Conservation (phyloP, 1,284 basidiomycete genomes). For the Takashimella koratensis region DNA sequence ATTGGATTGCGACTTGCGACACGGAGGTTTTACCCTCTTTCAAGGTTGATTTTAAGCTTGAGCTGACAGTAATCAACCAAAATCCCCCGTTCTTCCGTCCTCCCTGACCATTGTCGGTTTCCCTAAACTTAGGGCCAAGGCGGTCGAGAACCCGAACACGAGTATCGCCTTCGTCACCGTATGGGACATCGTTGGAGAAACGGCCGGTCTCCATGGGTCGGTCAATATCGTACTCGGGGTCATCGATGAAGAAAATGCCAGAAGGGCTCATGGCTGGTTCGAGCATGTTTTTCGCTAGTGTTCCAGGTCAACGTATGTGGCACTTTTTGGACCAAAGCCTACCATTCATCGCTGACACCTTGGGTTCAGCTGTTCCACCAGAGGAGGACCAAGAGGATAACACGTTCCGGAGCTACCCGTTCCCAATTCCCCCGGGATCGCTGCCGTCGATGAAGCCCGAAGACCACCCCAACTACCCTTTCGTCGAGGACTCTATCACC, state of each 20-base stretch:
- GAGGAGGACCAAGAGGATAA: background rate
- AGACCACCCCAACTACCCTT: background rate
- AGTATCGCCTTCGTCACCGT: slow-evolving; percentile 1
- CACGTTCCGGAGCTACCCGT: slow-evolving; percentile 13
- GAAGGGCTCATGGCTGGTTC: background rate
- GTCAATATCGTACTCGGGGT: background rate
- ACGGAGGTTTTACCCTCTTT: no score
- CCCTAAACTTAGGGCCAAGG: background rate
- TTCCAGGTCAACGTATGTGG: slow-evolving; percentile 8
- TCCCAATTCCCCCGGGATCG: slow-evolving; percentile 16
- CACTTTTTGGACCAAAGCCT: background rate
- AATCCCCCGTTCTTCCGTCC: background rate
- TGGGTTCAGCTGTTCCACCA: background rate
- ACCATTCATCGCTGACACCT: background rate
- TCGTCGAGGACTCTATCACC: background rate
- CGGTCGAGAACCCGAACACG: background rate
- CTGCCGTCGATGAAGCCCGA: slow-evolving; percentile 11
- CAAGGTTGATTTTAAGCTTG: no score
- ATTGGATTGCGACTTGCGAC: no score
- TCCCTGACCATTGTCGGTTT: no score
- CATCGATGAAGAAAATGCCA: background rate
- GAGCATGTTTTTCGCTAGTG: slow-evolving; percentile 4
- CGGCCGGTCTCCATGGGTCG: background rate
- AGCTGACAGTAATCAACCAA: no score
- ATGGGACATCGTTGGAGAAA: background rate